Evolutionary conservation across 495 filamentous ascomycete species (phyloP), one percentile per base, ranked within the genome.

Genomic region (Neurospora hispaniola): DNA sequence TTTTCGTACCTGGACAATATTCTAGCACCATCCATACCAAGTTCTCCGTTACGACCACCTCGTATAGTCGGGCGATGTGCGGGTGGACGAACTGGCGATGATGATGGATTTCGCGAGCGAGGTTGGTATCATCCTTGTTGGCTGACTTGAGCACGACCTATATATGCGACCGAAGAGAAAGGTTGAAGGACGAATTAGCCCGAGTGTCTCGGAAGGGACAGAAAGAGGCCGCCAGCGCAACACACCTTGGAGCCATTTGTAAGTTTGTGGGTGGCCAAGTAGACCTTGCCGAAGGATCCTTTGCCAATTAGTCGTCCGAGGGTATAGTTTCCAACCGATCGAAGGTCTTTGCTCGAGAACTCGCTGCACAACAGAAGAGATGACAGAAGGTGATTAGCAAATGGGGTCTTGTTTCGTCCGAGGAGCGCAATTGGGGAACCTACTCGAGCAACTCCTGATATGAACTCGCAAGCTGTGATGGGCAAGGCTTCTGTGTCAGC

Each of bases 101-200:
- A 78, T 99, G 96, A 79, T 99, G 96, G 75, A 99, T 98, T 80
- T 99, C 96, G 72, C 96, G 91, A 44, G 94, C 94, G 46, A 99
- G 90, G 80, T 98, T 98, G 41, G 93, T 88, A 79, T 99, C 96
- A 76, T 95, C 91, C 82, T 97, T 98, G 79, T 94, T 94, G 72
- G 96, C 94, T 66, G 95, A 97, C 82, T 98, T 98, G 79, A 98
- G 93, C 18, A 98, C 95, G 74, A 98, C 94, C 95, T 96, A 77
- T 43, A 78, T 42, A 74, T 43, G 42, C 20, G 8, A 48, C 1
- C 38, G n/a, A 9, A 23, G 23, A 69, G 23, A n/a, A n/a, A 69
- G n/a, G 2, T 69, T 44, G 27, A 31, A 31, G 27, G 1, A 1
- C 16, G 69, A 46, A 18, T 66, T 38, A 66, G 54, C 27, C 27